These are phyloP conservation scores for Pichia sp. DNA, from an alignment of 1,139 yeast species.

Conservation along the genomic window DNA sequence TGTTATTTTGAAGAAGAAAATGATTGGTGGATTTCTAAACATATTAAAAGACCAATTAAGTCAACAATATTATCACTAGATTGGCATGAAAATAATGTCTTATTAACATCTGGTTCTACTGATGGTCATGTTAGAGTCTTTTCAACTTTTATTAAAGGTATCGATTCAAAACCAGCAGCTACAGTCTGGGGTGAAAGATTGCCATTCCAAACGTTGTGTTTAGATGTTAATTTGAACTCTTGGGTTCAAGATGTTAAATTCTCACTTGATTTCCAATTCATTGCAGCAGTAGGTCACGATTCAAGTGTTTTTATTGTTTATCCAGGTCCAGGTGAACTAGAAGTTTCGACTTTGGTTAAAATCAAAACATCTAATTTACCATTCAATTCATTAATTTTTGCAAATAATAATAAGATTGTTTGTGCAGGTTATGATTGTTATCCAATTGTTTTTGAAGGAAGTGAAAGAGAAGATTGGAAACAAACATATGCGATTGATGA, in stretches of 20 bases:
- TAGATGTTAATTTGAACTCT: slow-evolving; percentile 74
- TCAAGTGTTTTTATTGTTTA: slow-evolving; percentile 70
- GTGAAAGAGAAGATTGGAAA: slow-evolving; percentile 54
- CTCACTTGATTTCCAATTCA: slow-evolving; percentile 68
- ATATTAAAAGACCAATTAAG: slow-evolving; percentile 85
- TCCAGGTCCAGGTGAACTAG: slow-evolving; percentile 45
- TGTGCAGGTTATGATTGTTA: slow-evolving; percentile 94
- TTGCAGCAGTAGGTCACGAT: slow-evolving; percentile 59
- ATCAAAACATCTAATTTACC: slow-evolving; percentile 77
- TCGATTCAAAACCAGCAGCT: slow-evolving; percentile 76
- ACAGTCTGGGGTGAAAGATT: slow-evolving; percentile 90
- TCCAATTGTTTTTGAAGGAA: slow-evolving; percentile 77
- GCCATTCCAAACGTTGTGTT: slow-evolving; percentile 91
- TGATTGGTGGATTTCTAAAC: slow-evolving; percentile 99
- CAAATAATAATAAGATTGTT: slow-evolving; percentile 56
- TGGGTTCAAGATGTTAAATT: slow-evolving; percentile 93
- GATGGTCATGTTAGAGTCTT: slow-evolving; percentile 94
- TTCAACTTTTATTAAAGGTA: slow-evolving; percentile 85
- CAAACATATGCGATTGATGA: slow-evolving; percentile 62
- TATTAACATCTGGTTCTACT: slow-evolving; percentile 86
- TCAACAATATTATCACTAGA: slow-evolving; percentile 78
- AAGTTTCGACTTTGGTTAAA: slow-evolving; percentile 31
- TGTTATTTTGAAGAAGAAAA: slow-evolving; percentile 94
- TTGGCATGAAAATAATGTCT: slow-evolving; percentile 94
- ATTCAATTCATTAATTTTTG: slow-evolving; percentile 67